These are phyloP conservation scores for Vicia sativa DNA, from an alignment of 306 rosid species.

Conservation along the genomic window DNA sequence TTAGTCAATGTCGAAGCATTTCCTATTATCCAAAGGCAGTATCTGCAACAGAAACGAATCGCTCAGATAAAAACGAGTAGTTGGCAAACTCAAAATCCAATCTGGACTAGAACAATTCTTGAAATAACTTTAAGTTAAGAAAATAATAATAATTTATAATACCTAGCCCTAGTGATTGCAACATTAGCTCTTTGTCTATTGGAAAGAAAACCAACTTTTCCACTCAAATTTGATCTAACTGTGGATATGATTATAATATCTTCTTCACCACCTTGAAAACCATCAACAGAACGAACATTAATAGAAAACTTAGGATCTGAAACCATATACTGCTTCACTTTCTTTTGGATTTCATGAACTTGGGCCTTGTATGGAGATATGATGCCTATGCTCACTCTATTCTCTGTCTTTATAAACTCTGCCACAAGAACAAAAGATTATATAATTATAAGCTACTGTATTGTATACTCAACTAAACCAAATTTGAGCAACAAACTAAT, in stretches of 20 bases:
- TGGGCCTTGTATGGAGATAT: slow-evolving; percentile 70
- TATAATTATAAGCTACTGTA: not conserved
- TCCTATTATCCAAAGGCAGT: slow-evolving; percentile 63
- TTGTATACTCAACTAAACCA: not conserved
- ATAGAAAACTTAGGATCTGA: slow-evolving; percentile 40
- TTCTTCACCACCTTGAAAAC: slow-evolving; percentile 79
- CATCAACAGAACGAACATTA: slow-evolving; percentile 67
- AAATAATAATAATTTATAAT: not conserved
- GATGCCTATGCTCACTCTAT: slow-evolving; percentile 61
- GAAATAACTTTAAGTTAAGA: too few species aligned
- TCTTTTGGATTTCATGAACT: slow-evolving; percentile 55
- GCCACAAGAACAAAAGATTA: not conserved
- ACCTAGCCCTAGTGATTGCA: slow-evolving; percentile 71
- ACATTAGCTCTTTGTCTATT: slow-evolving; percentile 58
- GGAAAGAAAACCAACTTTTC: slow-evolving; percentile 60
- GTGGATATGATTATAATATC: slow-evolving; percentile 56
- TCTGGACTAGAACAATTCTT: too few species aligned
- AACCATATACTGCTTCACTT: slow-evolving; percentile 36
- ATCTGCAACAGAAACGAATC: slow-evolving; percentile 25
- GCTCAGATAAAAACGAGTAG: too few species aligned
- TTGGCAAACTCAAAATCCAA: too few species aligned
- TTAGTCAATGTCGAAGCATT: slow-evolving; percentile 48
- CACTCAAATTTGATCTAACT: slow-evolving; percentile 46
- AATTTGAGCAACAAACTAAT: not conserved
- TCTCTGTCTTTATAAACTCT: slow-evolving; percentile 45